These are phyloP conservation scores for Arabidopsis hybrid DNA, from an alignment of 441 rosid genomes.

Conservation along the genomic window DNA sequence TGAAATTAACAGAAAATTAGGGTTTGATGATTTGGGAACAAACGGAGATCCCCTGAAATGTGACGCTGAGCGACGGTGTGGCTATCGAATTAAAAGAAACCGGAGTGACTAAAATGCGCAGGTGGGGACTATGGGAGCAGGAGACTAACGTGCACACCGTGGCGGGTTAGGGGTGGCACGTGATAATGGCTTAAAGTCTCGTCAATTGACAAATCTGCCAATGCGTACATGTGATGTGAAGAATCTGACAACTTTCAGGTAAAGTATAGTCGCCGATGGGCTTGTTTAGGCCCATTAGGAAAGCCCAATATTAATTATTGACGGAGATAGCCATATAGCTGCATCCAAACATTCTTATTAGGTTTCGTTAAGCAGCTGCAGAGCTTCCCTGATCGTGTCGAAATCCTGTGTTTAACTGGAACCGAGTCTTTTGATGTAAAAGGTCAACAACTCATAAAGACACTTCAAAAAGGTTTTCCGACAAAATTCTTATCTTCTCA, in stretches of 20 bases:
- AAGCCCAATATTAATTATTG: slow-evolving; percentile 11
- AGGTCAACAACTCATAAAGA: slow-evolving; percentile 37
- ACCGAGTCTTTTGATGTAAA: slow-evolving; percentile 3
- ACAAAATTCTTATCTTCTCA: slow-evolving; percentile 13
- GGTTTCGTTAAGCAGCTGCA: slow-evolving; percentile 45
- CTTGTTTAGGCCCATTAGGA: slow-evolving; percentile 35
- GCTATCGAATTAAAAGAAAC: slow-evolving; percentile 32
- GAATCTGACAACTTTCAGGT: slow-evolving; percentile 16
- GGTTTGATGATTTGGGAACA: slow-evolving; percentile 36
- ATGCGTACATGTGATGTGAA: slow-evolving; percentile 28
- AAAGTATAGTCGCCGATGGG: slow-evolving; percentile 19
- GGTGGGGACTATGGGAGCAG: slow-evolving; percentile 13
- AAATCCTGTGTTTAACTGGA: slow-evolving; percentile 26
- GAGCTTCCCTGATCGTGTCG: slow-evolving; percentile 22
- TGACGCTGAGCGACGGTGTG: slow-evolving; percentile 14
- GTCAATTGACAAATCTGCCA: slow-evolving; percentile 27
- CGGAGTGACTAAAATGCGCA: slow-evolving; percentile 36
- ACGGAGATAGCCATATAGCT: slow-evolving; percentile 19
- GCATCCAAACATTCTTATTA: slow-evolving; percentile 53
- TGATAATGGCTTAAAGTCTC: slow-evolving; percentile 32
- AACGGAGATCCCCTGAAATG: slow-evolving; percentile 27
- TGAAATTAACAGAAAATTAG: slow-evolving; percentile 10
- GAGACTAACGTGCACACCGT: slow-evolving; percentile 39
- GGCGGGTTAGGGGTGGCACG: slow-evolving; percentile 33
- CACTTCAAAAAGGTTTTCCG: slow-evolving; percentile 15